These are phyloP conservation scores for Thuidium tamariscinum DNA, from an alignment of 225 moss, liverwort and hornwort genomes.

Conservation along the genomic window DNA sequence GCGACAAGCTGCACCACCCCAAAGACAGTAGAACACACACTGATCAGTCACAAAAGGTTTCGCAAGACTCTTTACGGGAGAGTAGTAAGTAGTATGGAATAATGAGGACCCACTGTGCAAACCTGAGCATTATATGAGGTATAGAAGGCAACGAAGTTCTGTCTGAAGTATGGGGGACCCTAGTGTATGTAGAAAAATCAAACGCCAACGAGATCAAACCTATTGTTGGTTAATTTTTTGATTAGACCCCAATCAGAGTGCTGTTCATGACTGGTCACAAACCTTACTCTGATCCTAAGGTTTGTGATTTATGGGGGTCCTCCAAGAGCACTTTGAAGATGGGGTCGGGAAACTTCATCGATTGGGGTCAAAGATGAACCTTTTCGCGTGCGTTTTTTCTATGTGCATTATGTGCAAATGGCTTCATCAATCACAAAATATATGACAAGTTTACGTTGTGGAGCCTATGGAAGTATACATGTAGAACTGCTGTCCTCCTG, in stretches of 20 bases:
- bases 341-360: background rate
- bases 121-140: background rate
- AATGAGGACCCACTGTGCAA: background rate
- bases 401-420: background rate
- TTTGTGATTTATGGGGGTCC: background rate
- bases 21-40: background rate
- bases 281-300: background rate
- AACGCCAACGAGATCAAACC: background rate
- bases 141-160: background rate
- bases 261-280: background rate
- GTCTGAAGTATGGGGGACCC: background rate
- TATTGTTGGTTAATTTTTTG: too few relatives aligned
- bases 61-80: background rate
- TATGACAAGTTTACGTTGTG: background rate
- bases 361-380: background rate
- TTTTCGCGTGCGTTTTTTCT: background rate
- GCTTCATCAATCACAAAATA: background rate
- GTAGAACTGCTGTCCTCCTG: background rate
- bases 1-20: slow-evolving; percentile 50
- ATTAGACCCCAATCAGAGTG: background rate
- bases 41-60: background rate
- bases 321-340: background rate
- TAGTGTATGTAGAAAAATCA: background rate
- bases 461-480: background rate
- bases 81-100: background rate